Conservation (phyloP, 1,284 basidiomycete species). For the Rhodotorula sp. region DNA sequence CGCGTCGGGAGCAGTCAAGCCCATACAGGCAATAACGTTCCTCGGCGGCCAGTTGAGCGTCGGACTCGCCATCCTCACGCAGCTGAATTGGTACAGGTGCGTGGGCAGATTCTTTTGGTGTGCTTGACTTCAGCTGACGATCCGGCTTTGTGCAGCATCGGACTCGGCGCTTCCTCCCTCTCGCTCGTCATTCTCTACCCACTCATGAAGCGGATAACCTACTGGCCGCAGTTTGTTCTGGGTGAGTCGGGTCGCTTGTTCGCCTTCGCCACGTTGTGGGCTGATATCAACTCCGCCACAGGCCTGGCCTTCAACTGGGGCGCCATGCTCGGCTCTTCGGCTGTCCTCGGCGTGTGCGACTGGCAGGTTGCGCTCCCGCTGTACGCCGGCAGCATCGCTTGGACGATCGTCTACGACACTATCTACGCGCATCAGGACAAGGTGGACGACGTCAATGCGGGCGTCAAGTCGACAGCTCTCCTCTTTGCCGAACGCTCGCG, state of each 20-base stretch:
- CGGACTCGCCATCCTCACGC: slow-evolving; percentile 84
- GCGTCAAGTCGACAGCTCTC: slow-evolving; percentile 91
- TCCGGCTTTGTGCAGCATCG: slow-evolving; percentile 60
- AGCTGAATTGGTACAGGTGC: slow-evolving; percentile 92
- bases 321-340: slow-evolving; percentile 91
- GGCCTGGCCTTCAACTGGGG: slow-evolving; percentile 98
- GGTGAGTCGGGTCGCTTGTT: slow-evolving; percentile 56
- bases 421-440: slow-evolving; percentile 99
- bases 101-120: neutral
- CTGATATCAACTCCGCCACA: slow-evolving; percentile 46
- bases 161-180: slow-evolving; percentile 85
- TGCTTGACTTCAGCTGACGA: neutral
- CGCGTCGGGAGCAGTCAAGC: slow-evolving; percentile 76
- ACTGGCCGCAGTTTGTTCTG: slow-evolving; percentile 94
- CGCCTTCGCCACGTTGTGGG: neutral
- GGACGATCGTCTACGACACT: slow-evolving; percentile 96
- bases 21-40: slow-evolving; percentile 74
- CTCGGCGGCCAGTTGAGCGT: slow-evolving; percentile 77
- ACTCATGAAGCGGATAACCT: slow-evolving; percentile 93
- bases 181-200: slow-evolving; percentile 87
- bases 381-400: slow-evolving; percentile 83
- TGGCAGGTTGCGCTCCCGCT: slow-evolving; percentile 83
- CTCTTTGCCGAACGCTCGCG: slow-evolving; percentile 78
- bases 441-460: slow-evolving; percentile 78
- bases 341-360: slow-evolving; percentile 75